These are phyloP conservation scores for Jaapia argillacea DNA, from an alignment of 768 basidiomycete genomes.

Conservation along the genomic window DNA sequence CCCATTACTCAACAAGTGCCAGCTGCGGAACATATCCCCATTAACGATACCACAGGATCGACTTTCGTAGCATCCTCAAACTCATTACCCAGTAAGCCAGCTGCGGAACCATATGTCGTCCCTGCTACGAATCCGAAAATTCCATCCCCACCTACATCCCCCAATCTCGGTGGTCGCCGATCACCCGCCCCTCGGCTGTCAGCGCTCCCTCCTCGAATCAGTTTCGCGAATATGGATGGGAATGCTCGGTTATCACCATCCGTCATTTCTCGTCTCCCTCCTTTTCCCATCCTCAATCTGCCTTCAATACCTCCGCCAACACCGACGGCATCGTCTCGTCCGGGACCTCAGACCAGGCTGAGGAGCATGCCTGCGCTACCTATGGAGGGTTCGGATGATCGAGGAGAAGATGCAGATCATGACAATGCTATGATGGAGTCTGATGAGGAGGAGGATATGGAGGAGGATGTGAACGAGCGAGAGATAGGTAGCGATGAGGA, in stretches of 20 bases:
- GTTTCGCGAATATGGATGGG: background rate
- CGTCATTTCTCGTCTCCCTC: conserved; percentile 30
- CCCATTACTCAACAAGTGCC: no score
- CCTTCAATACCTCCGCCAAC: conserved; percentile 33
- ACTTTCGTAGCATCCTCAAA: no score
- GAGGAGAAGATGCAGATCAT: conserved; percentile 14
- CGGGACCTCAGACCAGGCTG: conserved; percentile 23
- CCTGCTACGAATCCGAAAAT: no score
- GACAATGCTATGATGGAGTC: conserved; percentile 16
- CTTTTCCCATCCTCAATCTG: conserved; percentile 37
- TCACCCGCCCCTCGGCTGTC: background rate
- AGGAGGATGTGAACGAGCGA: conserved; percentile 7
- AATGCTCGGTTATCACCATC: conserved; percentile 33
- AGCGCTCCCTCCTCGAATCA: background rate
- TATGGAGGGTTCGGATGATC: conserved; percentile 21
- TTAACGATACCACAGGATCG: no score
- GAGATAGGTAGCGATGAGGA: conserved; percentile 22
- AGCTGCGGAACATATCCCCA: no score
- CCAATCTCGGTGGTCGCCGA: no score
- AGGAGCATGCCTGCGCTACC: conserved; percentile 47
- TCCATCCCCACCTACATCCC: no score
- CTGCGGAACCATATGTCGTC: no score
- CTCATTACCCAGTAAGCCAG: no score
- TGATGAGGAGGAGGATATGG: conserved; percentile 24
- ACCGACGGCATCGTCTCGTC: conserved; percentile 9